phyloP scores from a whole-genome alignment of 2,329 filamentous ascomycete genomes.

The Pseudogymnoascus sp. region DNA sequence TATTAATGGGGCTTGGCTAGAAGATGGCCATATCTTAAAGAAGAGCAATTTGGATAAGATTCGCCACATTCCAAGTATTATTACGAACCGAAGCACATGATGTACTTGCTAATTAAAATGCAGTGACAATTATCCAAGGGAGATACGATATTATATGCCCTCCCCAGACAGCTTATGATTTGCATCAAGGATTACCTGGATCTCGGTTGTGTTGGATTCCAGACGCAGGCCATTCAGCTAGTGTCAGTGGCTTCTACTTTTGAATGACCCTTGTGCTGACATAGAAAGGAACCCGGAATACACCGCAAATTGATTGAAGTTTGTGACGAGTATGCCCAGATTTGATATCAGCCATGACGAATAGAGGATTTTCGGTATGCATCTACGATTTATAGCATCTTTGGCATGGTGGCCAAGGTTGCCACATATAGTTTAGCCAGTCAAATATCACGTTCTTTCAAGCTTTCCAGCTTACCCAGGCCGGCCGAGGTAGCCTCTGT shows the following conservation, averaged over 20 bases:
- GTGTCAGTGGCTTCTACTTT: neutral
- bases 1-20: constrained; percentile 34
- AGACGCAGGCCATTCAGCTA: constrained; percentile 8
- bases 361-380: neutral
- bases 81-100: neutral
- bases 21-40: constrained; percentile 33
- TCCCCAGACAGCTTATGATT: constrained; percentile 35
- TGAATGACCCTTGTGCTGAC: neutral
- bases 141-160: constrained; percentile 41
- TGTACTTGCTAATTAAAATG: constrained; percentile 4
- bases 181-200: constrained; percentile 38
- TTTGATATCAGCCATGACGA: constrained; percentile 15
- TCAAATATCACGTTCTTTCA: neutral
- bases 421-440: neutral
- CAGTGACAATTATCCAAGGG: constrained; percentile 36
- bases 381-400: neutral
- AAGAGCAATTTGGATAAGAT: constrained; percentile 30
- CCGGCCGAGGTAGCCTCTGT: no score
- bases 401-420: neutral
- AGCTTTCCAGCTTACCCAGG: no score
- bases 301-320: constrained; percentile 5
- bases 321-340: constrained; percentile 6
- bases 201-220: neutral
- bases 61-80: constrained; percentile 29
- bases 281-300: constrained; percentile 9